Evolutionary conservation across 805 yeast species (phyloP), one percentile per base, ranked within the genome.

Genomic region (Metschnikowia peoriensis): DNA sequence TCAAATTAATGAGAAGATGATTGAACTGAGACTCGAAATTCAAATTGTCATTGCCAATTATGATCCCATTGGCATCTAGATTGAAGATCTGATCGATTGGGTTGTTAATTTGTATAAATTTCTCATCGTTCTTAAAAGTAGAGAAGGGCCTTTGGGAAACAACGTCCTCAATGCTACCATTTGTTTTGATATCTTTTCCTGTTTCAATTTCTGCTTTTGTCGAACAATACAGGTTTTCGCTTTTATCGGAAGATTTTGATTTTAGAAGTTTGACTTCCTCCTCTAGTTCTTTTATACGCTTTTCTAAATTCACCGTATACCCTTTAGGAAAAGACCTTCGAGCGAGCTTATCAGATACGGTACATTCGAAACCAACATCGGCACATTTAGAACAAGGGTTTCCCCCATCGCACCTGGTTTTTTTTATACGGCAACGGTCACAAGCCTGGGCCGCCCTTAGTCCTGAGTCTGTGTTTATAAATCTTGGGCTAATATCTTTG

Each of bases 301-400:
- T 76, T 61, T 88, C 96, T 58, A 88, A 69, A 60, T 82, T 83
- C 67, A 86, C 89, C 0, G 96, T 88, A 62, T 88, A 88, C 0
- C 94, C 93, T 61, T 85, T 84, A 2, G 94, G 93, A 55, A 87
- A 86, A 1, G 92, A 88, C 54, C 90, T 75, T 67, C 96, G 75
- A 0, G 91, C 83, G 28, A 88, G 68, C 63, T 85, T 86, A 68
- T 87, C 93, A 50, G 87, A 81, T 4, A 87, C 86, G 40, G 82
- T 79, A 66, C 96, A 88, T 43, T 79, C 82, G 60, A 84, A 84
- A 0, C 85, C 86, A 41, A 84, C 82, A 55, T 80, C 80, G 37
- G 72, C 69, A 63, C 94, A 88, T 61, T 85, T 85, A 38, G 83
- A 74, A 64, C 96, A 88, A 1, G 91, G 91, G 1, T 81, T 76